These are phyloP conservation scores for Fabrea salina DNA, from an alignment of 169 alveolate species.

Conservation along the genomic window DNA sequence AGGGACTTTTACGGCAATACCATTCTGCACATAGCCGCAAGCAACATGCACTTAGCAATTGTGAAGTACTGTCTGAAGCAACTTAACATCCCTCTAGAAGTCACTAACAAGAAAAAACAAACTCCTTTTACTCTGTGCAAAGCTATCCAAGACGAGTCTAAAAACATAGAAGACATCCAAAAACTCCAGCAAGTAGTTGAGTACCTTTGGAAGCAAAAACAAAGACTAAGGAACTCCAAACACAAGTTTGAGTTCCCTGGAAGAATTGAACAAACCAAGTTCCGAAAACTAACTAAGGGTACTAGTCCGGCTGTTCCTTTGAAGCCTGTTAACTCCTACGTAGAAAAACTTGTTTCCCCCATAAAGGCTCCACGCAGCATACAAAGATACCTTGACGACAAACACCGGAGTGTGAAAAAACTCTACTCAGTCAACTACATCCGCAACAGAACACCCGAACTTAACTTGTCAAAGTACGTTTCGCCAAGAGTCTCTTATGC, in stretches of 20 bases:
- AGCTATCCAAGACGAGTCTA: not conserved
- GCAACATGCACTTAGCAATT: not conserved
- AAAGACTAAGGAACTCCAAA: too few relatives aligned
- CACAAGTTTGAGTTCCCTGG: too few relatives aligned
- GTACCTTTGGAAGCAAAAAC: not conserved
- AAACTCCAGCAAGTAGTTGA: not conserved
- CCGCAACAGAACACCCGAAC: too few relatives aligned
- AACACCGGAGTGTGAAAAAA: too few relatives aligned
- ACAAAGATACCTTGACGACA: not conserved
- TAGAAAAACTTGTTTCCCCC: not conserved
- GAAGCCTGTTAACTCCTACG: not conserved
- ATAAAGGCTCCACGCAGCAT: not conserved
- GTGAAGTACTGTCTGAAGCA: not conserved
- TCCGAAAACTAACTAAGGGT: too few relatives aligned
- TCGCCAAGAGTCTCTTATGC: too few relatives aligned
- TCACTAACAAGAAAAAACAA: not conserved
- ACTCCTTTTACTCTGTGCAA: not conserved
- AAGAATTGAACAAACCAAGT: too few relatives aligned
- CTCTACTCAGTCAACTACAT: too few relatives aligned
- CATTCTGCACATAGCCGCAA: not conserved
- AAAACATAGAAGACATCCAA: not conserved
- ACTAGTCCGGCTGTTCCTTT: not conserved
- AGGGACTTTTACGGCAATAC: constrained; percentile 7
- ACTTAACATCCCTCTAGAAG: not conserved
- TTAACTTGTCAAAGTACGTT: too few relatives aligned